phyloP scores from a whole-genome alignment of 495 filamentous ascomycete species.

The Aspergillus sparsus region DNA sequence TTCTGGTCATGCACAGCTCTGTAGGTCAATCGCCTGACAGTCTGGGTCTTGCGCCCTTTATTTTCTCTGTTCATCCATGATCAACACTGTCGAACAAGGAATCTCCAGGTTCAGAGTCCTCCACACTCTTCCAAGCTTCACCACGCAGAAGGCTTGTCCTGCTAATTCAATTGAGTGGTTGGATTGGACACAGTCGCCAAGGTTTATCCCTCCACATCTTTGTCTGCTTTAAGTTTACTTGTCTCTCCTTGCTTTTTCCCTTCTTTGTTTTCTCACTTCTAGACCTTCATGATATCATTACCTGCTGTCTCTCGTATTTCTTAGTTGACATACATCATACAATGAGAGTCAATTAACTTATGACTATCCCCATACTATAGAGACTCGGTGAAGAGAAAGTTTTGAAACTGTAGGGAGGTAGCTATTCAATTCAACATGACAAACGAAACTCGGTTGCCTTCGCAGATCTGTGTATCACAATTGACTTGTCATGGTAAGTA shows the following conservation, averaged over 20 bases:
- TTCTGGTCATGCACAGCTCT: not conserved
- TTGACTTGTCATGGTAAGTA: not conserved
- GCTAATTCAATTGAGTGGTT: conserved; percentile 12
- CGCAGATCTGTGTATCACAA: not conserved
- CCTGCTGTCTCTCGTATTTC: too few relatives aligned
- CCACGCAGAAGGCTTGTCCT: conserved; percentile 27
- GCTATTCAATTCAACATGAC: too few relatives aligned
- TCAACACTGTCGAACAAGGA: conserved; percentile 5
- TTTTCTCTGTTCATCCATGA: conserved; percentile 6
- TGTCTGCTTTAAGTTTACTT: conserved; percentile 9
- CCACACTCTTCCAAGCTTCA: conserved; percentile 22
- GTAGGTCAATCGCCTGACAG: conserved; percentile 18
- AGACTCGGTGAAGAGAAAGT: too few relatives aligned
- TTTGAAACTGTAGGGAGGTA: too few relatives aligned
- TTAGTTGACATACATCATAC: too few relatives aligned
- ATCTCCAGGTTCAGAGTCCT: conserved; percentile 14
- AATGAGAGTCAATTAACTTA: too few relatives aligned
- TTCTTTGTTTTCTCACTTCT: not conserved
- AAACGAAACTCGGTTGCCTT: too few relatives aligned
- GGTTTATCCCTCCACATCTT: conserved; percentile 18
- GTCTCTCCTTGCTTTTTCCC: not conserved
- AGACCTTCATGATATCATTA: too few relatives aligned
- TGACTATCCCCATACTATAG: too few relatives aligned
- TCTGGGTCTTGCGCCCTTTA: conserved; percentile 2
- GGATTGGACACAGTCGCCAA: conserved; percentile 18